Base-by-base conservation (phyloP, 2,329 filamentous ascomycete genomes). In the Alternaria metachromatica region DNA sequence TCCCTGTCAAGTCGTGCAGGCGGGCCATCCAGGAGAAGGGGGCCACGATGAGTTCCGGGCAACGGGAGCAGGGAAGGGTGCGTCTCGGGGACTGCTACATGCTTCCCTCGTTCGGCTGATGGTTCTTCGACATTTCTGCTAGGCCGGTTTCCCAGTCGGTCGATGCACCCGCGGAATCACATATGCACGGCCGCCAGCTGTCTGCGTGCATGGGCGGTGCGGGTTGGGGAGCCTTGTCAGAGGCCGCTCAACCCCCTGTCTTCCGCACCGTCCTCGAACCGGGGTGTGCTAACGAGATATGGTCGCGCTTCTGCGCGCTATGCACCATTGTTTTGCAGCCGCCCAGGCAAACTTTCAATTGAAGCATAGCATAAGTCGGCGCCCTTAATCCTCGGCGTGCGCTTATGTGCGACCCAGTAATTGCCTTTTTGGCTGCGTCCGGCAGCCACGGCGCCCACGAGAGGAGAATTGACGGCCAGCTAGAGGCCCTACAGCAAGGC, bases 61-160 rank as follows among this genome's bases (percentile, higher is more conserved):
- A 68, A 76, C 76, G 76, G 77, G 75, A 78, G 70, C 72, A 74
- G 74, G 75, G 74, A 68, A 72, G 69, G 66, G 63, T 70, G 72
- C 70, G 67, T 66, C 64, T 76, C 71, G 73, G 75, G 69, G 71
- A 71, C 73, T 71, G 74, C 64, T 70, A 73, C 68, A 78, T 78
- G 75, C 73, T 75, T 71, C 72, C 72, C 68, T 76, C 72, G 78
- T 80, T 80, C 78, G 78, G 78, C 78, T 80, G 77, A 80, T 80
- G 60, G 77, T 80, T 80, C 78, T 77, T 74, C 53, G 75, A 69
- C 69, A 72, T 64, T 70, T 62, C 63, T 69, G 73, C 71, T 67
- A 70, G 69, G 70, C 69, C 68, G 63, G 64, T 64, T 65, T 74
- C 72, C 71, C 68, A 74, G 73, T 73, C 67, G 69, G 71, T 74